Conservation (phyloP, 2,329 filamentous ascomycete species). For the Colletotrichum sp. region DNA sequence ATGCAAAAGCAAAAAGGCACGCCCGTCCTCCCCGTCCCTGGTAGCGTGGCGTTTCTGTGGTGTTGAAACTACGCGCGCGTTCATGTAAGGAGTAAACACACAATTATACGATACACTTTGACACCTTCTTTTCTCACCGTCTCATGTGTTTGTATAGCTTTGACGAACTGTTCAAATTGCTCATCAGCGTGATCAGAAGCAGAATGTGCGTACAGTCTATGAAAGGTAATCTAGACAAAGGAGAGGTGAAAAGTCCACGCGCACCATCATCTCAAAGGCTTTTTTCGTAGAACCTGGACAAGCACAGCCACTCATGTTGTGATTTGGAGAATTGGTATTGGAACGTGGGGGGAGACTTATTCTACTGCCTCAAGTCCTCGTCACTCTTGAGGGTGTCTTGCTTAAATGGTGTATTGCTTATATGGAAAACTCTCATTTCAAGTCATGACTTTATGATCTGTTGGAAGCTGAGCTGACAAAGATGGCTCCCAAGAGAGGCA, state of each 20-base stretch:
- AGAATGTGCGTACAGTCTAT: neutral
- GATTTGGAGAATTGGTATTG: neutral
- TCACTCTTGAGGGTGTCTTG: neutral
- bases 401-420: no score
- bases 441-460: no score
- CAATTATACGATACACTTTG: neutral
- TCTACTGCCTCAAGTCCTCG: neutral
- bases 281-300: neutral
- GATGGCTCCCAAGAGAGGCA: neutral
- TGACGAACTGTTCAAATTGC: neutral
- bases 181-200: neutral
- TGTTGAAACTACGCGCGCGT: neutral
- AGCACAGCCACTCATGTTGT: neutral
- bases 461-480: neutral
- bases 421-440: no score
- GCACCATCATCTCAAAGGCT: neutral
- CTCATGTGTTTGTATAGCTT: neutral
- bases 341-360: neutral
- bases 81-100: neutral
- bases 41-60: slow-evolving; percentile 8
- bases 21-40: neutral
- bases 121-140: neutral
- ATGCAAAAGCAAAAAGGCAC: neutral
- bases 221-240: neutral
- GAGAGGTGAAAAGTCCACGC: neutral